Conservation (phyloP, 768 basidiomycete genomes). For the Lactifluus subvellereus region DNA sequence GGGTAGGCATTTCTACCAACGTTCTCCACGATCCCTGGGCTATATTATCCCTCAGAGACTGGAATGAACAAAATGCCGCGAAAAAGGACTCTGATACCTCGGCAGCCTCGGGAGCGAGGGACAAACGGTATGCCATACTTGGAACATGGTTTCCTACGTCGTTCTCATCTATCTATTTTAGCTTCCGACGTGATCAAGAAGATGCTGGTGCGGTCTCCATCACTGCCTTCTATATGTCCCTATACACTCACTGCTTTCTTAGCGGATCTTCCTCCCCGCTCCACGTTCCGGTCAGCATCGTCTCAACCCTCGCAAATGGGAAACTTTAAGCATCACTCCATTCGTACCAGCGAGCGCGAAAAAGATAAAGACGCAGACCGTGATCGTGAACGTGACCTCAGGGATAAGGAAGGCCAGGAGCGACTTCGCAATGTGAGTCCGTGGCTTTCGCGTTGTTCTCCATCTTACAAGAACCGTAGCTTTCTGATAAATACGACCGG, state of each 20-base stretch:
- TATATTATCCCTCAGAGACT: slow-evolving; percentile 31
- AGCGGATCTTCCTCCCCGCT: slow-evolving; percentile 50
- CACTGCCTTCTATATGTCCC: slow-evolving; percentile 1
- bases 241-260: slow-evolving; percentile 8
- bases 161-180: slow-evolving; percentile 28
- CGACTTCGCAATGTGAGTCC: slow-evolving; percentile 64
- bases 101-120: slow-evolving; percentile 49
- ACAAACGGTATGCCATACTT: slow-evolving; percentile 49
- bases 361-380: slow-evolving; percentile 38
- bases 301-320: slow-evolving; percentile 90
- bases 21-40: slow-evolving; percentile 19
- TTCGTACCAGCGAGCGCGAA: slow-evolving; percentile 57
- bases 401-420: slow-evolving; percentile 76
- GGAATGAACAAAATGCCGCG: slow-evolving; percentile 57
- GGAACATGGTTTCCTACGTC: slow-evolving; percentile 18
- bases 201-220: slow-evolving; percentile 50
- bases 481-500: slow-evolving; percentile 85
- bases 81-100: slow-evolving; percentile 66
- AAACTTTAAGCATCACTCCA: slow-evolving; percentile 84
- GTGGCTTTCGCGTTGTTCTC: slow-evolving; percentile 10
- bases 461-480: slow-evolving; percentile 37
- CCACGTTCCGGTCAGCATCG: slow-evolving; percentile 64
- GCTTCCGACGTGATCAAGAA: slow-evolving; percentile 72
- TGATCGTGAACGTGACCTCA: slow-evolving; percentile 48
- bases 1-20: slow-evolving; percentile 47